Evolutionary conservation across 2,329 filamentous ascomycete genomes (phyloP), one percentile per base, ranked within the genome.

Genomic region (Claviceps maximensis): DNA sequence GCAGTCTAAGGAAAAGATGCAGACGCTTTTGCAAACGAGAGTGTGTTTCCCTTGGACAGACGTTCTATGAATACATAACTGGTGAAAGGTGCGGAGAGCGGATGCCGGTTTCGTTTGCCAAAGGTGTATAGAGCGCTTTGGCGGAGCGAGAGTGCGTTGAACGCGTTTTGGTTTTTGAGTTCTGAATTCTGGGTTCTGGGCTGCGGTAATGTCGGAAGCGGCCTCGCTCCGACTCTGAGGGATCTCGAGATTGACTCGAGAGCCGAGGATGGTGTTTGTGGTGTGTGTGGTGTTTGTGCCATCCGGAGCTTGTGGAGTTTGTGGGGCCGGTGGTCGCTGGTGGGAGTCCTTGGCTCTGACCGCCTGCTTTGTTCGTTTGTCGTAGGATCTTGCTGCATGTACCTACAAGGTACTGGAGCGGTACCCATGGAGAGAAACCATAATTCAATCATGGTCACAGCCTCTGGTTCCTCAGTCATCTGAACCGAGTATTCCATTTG

Each of bases 361-460:
- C 53, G 53, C 53, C 53, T 55, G 47, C 53, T 38, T 2, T 47
- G n/a, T 52, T 48, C n/a, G 17, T 33, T 42, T 23, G 19, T 3
- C 40, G 21, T 19, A 15, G 13, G 12, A n/a, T n/a, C n/a, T n/a
- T n/a, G n/a, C n/a, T n/a, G n/a, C n/a, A n/a, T n/a, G n/a, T n/a
- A n/a, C n/a, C n/a, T n/a, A 8, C 4, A 29, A 29, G 27, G 27
- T 4, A 29, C 27, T 29, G 27, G 27, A 29, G 4, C 27, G 27
- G 27, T 8, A 8, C 4, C 27, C 27, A 29, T 29, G 27, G n/a
- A n/a, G n/a, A n/a, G n/a, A n/a, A n/a, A n/a, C n/a, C n/a, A n/a
- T n/a, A n/a, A n/a, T n/a, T n/a, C n/a, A n/a, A n/a, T n/a, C n/a
- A n/a, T n/a, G n/a, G n/a, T n/a, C n/a, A n/a, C n/a, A n/a, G n/a